phyloP scores from a whole-genome alignment of 2,329 filamentous ascomycete species.

The Venturia carpophila region DNA sequence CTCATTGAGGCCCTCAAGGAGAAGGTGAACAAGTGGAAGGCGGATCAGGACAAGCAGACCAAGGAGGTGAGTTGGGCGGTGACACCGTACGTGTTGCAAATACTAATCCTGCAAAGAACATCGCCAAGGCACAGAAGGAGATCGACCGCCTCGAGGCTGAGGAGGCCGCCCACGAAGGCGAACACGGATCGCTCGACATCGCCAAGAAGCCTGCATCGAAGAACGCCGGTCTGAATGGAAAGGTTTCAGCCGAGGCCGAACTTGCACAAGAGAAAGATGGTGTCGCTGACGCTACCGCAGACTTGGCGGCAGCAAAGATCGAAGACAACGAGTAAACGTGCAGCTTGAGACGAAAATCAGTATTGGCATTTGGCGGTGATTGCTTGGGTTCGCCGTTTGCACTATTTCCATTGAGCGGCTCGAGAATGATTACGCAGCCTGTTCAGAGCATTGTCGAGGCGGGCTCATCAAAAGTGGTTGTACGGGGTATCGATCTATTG shows the following conservation, averaged over 20 bases:
- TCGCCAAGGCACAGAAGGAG: constrained; percentile 92
- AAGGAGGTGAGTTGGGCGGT: constrained; percentile 60
- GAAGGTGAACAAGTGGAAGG: constrained; percentile 87
- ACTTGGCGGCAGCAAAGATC: constrained; percentile 52
- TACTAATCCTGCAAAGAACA: constrained; percentile 57
- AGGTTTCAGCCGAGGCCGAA: constrained; percentile 46
- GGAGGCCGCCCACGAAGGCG: constrained; percentile 46
- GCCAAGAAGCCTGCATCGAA: constrained; percentile 46
- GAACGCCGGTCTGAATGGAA: constrained; percentile 46
- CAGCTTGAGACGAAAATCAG: neutral
- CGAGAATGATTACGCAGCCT: neutral
- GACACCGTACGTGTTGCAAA: neutral
- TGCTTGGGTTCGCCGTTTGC: neutral
- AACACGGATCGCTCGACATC: constrained; percentile 47
- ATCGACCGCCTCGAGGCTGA: constrained; percentile 77
- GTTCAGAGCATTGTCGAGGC: neutral
- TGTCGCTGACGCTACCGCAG: constrained; percentile 50
- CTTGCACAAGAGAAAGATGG: constrained; percentile 51
- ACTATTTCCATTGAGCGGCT: neutral
- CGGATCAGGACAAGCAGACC: constrained; percentile 81
- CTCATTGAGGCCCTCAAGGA: constrained; percentile 83
- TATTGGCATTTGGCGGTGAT: neutral
- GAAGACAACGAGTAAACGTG: constrained; percentile 39
- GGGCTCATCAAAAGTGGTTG: constrained; percentile 3
- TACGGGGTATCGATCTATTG: neutral